Percentiles rank a stretch among this genome's conserved stretches.
Evolutionary conservation across 1,284 basidiomycete genomes (phyloP).

Genomic region (Ustilago lituana): DNA sequence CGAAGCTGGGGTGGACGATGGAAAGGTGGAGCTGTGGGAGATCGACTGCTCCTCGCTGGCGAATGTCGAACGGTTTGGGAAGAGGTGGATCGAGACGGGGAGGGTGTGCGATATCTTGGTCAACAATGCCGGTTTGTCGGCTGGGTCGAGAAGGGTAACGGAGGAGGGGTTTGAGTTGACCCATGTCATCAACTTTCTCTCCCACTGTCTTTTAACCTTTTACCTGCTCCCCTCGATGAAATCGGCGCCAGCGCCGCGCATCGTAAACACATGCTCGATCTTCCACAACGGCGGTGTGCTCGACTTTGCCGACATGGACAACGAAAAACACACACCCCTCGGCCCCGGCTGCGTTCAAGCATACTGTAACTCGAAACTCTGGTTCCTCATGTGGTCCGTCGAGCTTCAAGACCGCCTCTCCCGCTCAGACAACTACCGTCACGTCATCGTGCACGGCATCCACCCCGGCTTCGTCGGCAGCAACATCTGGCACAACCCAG

Average conservation of each 20-base stretch:
- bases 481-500: conserved; percentile 52
- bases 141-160: conserved; percentile 23
- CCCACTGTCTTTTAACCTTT: conserved; percentile 52
- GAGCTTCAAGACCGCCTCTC: conserved; percentile 55
- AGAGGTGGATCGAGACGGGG: conserved; percentile 35
- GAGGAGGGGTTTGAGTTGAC: conserved; percentile 59
- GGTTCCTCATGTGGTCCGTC: conserved; percentile 55
- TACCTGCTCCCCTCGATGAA: conserved; percentile 50
- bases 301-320: conserved; percentile 57
- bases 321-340: conserved; percentile 38
- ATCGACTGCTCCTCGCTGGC: conserved; percentile 52
- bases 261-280: conserved; percentile 57
- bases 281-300: conserved; percentile 54
- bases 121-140: conserved; percentile 54
- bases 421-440: conserved; percentile 45
- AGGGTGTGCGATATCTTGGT: conserved; percentile 42
- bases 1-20: conserved; percentile 6
- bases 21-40: conserved; percentile 54
- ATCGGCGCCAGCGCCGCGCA: conserved; percentile 34
- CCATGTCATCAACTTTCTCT: conserved; percentile 52
- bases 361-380: conserved; percentile 57
- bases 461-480: conserved; percentile 54
- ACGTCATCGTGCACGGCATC: conserved; percentile 54
- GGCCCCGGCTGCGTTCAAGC: conserved; percentile 42
- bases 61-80: conserved; percentile 38